Percentiles rank a stretch among this genome's conserved stretches.
Evolutionary conservation across 805 yeast genomes (phyloP).

Genomic region (Metschnikowia arizonensis): DNA sequence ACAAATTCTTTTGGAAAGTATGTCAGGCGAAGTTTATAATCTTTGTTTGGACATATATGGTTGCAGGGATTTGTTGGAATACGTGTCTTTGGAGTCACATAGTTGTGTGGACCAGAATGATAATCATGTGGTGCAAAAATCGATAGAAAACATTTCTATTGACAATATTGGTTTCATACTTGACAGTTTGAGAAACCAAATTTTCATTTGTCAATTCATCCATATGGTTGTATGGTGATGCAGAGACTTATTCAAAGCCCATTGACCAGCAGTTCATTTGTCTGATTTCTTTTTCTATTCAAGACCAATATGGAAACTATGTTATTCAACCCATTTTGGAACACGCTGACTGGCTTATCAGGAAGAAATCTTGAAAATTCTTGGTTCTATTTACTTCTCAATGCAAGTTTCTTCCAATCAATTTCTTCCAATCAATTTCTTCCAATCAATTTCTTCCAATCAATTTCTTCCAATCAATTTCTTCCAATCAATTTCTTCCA

Average conservation of each 20-base stretch:
- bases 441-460: too few relatives aligned
- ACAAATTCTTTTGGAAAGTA: conserved; percentile 58
- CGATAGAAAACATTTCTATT: conserved; percentile 82
- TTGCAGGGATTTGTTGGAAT: conserved; percentile 89
- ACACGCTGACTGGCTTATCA: conserved; percentile 67
- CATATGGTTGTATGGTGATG: conserved; percentile 96
- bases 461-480: too few relatives aligned
- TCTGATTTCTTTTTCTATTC: conserved; percentile 73
- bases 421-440: too few relatives aligned
- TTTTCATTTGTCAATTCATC: conserved; percentile 86
- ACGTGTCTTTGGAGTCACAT: conserved; percentile 61
- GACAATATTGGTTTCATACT: conserved; percentile 66
- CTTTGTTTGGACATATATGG: conserved; percentile 95
- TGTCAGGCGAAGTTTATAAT: conserved; percentile 70
- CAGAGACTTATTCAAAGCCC: conserved; percentile 71
- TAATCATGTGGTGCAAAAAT: conserved; percentile 94
- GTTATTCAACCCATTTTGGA: conserved; percentile 95
- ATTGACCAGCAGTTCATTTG: conserved; percentile 62
- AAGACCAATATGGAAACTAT: conserved; percentile 96
- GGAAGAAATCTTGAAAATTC: conserved; percentile 54
- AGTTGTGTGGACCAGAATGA: conserved; percentile 80
- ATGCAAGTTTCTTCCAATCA: too few relatives aligned
- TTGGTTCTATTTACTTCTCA: conserved; percentile 62
- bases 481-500: too few relatives aligned
- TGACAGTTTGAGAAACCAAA: conserved; percentile 62